Evolutionary conservation across 2,329 filamentous ascomycete genomes (phyloP), one percentile per base, ranked within the genome.

Genomic region (Cryphonectria parasitica): DNA sequence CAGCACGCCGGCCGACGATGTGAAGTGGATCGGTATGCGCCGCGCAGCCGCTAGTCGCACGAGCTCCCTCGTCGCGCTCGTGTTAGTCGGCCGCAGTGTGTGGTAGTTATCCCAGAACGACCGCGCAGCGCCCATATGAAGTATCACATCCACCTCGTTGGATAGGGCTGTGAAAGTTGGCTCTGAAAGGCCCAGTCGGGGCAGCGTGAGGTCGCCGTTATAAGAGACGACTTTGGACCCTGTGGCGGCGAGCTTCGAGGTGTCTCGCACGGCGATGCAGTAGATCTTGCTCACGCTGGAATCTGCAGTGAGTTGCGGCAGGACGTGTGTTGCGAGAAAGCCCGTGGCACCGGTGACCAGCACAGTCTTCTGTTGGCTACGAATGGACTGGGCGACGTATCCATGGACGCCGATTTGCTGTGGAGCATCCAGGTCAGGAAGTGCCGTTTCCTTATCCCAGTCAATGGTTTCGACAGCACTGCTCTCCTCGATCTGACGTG

Each of bases 101-200:
- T 74, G 39, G 72, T 83, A 85, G 1, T 75, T 75, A 41, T 84
- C 79, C 73, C 77, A 69, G 75, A 77, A 83, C 11, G 76, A 80
- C n/a, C 77, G 76, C 31, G 82, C 79, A 25, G 84, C 83, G 11
- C 83, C 86, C 67, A 78, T 81, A 75, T 88, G 90, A 28, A 92
- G 84, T 64, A 91, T 83, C 17, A 78, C 74, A 28, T 80, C 75
- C 0, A 74, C 73, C 10, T 77, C 58, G 7, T 69, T 45, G 10
- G 62, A 39, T 28, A 75, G 45, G 19, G 45, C 45, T 10, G 45
- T 49, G 45, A 49, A 49, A 19, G 22, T n/a, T 2, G 45, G 8
- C 22, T 49, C 45, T 8, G 45, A 49, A 22, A 49, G 45, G 4
- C 45, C 45, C 6, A 49, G 22, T 5, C 45, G 22, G 45, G 45